Evolutionary conservation across 2,329 filamentous ascomycete species (phyloP).

Genomic region (Penicillium rolfsii): DNA sequence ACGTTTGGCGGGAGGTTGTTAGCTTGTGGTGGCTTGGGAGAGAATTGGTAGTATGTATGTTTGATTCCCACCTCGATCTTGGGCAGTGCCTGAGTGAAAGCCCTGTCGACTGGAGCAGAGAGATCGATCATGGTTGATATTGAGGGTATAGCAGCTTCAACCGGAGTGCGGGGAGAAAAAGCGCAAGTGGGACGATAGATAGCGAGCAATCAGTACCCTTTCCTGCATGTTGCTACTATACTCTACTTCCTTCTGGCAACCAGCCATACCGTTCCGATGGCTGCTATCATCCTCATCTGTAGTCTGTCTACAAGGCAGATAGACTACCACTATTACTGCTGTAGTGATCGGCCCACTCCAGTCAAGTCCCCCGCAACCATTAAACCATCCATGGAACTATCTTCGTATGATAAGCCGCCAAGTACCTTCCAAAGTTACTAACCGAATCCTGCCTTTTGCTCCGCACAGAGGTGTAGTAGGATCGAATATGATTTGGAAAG

Average conservation of each 20-base stretch:
- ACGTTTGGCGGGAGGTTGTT: conserved; percentile 2
- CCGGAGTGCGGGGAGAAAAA: conserved; percentile 2
- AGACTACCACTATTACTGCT: background rate
- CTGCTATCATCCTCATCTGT: background rate
- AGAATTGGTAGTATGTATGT: background rate
- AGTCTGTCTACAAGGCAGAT: too few relatives aligned
- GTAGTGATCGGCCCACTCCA: conserved; percentile 6
- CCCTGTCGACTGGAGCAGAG: conserved; percentile 32
- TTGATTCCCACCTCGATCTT: conserved; percentile 41
- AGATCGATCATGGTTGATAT: conserved; percentile 27
- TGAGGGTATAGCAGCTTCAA: background rate
- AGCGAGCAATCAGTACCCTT: background rate
- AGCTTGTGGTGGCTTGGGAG: conserved; percentile 4
- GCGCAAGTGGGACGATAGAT: background rate
- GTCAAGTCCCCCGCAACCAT: conserved; percentile 6
- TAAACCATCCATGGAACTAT: background rate
- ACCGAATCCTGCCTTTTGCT: background rate
- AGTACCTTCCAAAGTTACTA: background rate
- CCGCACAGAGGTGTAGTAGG: background rate
- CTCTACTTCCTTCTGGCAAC: background rate
- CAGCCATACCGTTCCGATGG: background rate
- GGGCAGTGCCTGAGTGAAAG: conserved; percentile 40
- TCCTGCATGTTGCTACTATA: background rate
- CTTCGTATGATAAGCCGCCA: conserved; percentile 7
- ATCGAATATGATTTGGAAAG: background rate